Evolutionary conservation across 164 flowering plant species (phyloP), one percentile per base, ranked within the genome.

Genomic region (Euptelea pleiosperma): DNA sequence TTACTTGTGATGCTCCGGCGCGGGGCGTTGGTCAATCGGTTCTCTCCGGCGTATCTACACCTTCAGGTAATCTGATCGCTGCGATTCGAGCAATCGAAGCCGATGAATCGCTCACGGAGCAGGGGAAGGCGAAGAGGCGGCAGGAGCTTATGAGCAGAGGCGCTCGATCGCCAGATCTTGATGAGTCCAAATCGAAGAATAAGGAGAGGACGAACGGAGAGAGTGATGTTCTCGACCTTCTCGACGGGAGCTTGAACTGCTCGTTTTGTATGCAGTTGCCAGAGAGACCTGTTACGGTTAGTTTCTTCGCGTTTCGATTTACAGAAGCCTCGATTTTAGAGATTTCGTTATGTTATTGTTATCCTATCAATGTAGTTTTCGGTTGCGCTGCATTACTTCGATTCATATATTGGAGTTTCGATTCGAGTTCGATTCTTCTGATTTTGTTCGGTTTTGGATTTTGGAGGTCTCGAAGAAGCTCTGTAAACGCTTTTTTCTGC

Each of bases 241-340:
- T 89, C 1, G 84, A 59, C 14, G 86, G 60, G 34, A 77, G 43
- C 15, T 70, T 87, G 10, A 81, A 72, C 55, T 92, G 98, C 30
- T 73, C 80, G 3, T 71, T 84, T 56, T 92, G 98, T 48, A 85
- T 82, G 86, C 82, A 81, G 77, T 57, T 86, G 21, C 89, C 77
- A 8, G 96, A 87, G n/a, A 72, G 96, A 42, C 96, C 98, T 36
- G 96, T 92, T 8, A 81, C 98, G 73, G 96, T 89, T 43, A 21
- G 81, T 52, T 24, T 37, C 21, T 19, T 34, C n/a, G 26, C 19
- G 11, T 33, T 26, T 24, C 10, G n/a, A n/a, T n/a, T n/a, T n/a
- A n/a, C n/a, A n/a, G n/a, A n/a, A n/a, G n/a, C n/a, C 48, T 39
- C 39, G 0, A 3, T 8, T 8, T 46, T 21, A 16, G 51, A 4